Evolutionary conservation across 257 asterid species (phyloP), one percentile per base, ranked within the genome.

Genomic region (Capsicum rhomboideum): DNA sequence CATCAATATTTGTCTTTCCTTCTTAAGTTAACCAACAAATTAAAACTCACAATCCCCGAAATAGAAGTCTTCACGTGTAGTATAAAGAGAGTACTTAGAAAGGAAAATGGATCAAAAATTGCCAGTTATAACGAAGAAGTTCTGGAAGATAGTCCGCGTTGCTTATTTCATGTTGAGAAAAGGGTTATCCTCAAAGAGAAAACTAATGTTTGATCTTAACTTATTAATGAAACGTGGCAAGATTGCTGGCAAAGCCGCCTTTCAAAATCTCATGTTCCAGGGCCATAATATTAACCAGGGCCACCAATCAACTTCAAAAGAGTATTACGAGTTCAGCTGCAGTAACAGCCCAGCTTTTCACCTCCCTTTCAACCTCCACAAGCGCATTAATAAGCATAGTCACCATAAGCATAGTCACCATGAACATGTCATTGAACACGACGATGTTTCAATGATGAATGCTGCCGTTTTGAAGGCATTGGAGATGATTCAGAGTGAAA

Each of bases 311-410:
- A 0, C 86, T 20, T 44, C 3, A 8, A 87, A 72, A 37, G 94
- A 93, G 10, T 91, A 91, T 88, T 89, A 93, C 85, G 98, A 94
- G 90, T 93, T 92, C 89, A 94, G 97, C 90, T 94, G 97, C 93
- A 88, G 95, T 34, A 89, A 86, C 90, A 94, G 92, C 87, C 98
- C 97, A 0, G 91, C 91, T 53, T 88, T 88, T 85, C 53, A 49
- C 59, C 86, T 87, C 40, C 91, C 92, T 17, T 89, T 91, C 52
- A 83, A 85, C 78, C 78, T 89, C 79, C 84, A 63, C 84, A 91
- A 90, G 85, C 46, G 85, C 69, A 49, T 10, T 10, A 83, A 66
- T 26, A 50, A 68, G n/a, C 59, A 63, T 14, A 84, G 44, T 79
- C 49, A 67, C 74, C 91, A 85, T 55, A 23, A 84, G 50, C 75